Conservation (phyloP, 2,329 filamentous ascomycete genomes). For the Hymenoscyphus albidus region DNA sequence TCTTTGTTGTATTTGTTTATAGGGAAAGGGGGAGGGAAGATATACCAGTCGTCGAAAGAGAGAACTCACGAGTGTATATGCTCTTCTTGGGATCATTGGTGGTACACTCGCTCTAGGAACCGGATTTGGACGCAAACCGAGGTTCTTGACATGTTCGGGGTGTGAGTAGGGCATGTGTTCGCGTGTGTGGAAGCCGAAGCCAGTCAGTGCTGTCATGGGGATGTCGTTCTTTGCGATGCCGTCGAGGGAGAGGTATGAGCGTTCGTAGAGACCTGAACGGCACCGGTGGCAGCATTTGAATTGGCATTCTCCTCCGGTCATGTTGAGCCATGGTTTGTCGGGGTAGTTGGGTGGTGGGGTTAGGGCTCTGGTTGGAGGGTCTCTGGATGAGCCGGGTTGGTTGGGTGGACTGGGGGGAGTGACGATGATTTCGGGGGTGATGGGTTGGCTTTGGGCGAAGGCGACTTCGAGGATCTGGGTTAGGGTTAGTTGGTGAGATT, state of each 20-base stretch:
- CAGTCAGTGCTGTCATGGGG: slow-evolving; percentile 46
- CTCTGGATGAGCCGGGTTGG: not conserved
- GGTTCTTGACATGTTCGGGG: slow-evolving; percentile 25
- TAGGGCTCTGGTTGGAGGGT: not conserved
- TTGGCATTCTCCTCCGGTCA: slow-evolving; percentile 43
- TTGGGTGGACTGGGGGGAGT: not conserved
- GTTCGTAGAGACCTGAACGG: slow-evolving; percentile 41
- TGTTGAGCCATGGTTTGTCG: slow-evolving; percentile 39
- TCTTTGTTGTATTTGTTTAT: too few relatives aligned
- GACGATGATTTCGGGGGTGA: not conserved
- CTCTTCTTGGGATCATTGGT: too few relatives aligned
- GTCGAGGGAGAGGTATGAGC: slow-evolving; percentile 48
- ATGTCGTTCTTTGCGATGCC: slow-evolving; percentile 48
- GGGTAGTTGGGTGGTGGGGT: not conserved
- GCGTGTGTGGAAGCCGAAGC: slow-evolving; percentile 49
- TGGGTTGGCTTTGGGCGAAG: not conserved
- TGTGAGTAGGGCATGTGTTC: slow-evolving; percentile 40
- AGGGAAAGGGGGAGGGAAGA: too few relatives aligned
- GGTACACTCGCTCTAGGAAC: too few relatives aligned
- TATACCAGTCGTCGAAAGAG: too few relatives aligned
- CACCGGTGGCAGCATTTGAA: slow-evolving; percentile 49
- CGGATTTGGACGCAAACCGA: slow-evolving; percentile 26
- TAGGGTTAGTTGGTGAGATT: not conserved
- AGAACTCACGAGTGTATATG: too few relatives aligned
- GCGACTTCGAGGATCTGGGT: slow-evolving; percentile 10